phyloP scores from a whole-genome alignment of 1,139 yeast genomes.

The Hyphopichia pseudoburtonii region DNA sequence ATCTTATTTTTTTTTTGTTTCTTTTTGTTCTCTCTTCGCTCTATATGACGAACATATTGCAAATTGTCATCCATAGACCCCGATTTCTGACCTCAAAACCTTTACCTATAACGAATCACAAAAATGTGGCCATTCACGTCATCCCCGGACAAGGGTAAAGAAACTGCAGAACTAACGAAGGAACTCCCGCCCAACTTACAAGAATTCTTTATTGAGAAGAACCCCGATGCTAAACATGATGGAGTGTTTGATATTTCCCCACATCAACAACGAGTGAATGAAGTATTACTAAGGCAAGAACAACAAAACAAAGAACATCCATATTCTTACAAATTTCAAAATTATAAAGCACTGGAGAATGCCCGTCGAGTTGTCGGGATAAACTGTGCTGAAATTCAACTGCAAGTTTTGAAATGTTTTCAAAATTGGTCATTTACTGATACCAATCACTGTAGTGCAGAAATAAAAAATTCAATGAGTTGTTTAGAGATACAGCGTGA shows the following conservation, averaged over 20 bases:
- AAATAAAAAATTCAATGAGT: constrained; percentile 23
- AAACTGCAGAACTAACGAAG: constrained; percentile 20
- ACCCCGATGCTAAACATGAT: constrained; percentile 28
- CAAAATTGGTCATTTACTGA: constrained; percentile 31
- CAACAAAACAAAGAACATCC: constrained; percentile 9
- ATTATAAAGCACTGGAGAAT: constrained; percentile 31
- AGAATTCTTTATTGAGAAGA: constrained; percentile 31
- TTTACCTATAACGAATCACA: too few species aligned
- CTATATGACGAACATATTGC: too few species aligned
- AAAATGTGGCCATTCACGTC: constrained; percentile 25
- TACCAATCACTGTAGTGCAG: constrained; percentile 29
- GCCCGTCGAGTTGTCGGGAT: constrained; percentile 26
- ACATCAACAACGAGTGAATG: constrained; percentile 29
- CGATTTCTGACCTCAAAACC: too few species aligned
- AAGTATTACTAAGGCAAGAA: constrained; percentile 21
- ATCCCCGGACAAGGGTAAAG: constrained; percentile 12
- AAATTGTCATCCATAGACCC: too few species aligned
- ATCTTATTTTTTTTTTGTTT: neutral
- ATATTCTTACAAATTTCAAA: constrained; percentile 31
- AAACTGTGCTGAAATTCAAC: constrained; percentile 46
- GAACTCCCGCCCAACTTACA: constrained; percentile 31
- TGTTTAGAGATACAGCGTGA: constrained; percentile 37
- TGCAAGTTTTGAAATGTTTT: constrained; percentile 38
- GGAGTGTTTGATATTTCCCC: constrained; percentile 27
- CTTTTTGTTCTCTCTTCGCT: too few species aligned